These are phyloP conservation scores for Colletotrichum abscissum DNA, from an alignment of 2,329 filamentous ascomycete genomes.

Conservation along the genomic window DNA sequence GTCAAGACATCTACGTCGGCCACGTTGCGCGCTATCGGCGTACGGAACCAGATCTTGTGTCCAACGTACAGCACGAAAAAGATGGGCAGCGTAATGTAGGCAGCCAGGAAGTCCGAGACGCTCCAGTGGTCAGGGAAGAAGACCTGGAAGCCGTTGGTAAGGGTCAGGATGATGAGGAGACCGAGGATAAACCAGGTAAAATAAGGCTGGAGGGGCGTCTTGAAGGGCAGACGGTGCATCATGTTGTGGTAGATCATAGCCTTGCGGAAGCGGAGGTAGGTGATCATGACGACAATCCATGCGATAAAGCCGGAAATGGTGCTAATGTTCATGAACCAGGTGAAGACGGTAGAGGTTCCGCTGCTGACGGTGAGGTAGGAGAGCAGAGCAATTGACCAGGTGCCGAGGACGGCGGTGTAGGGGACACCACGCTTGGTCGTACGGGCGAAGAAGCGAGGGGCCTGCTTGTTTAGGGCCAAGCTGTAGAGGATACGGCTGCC, in stretches of 20 bases:
- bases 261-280: slow-evolving; percentile 68
- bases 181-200: slow-evolving; percentile 70
- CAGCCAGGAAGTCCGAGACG: slow-evolving; percentile 71
- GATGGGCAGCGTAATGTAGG: slow-evolving; percentile 71
- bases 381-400: slow-evolving; percentile 71
- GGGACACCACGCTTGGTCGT: slow-evolving; percentile 74
- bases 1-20: slow-evolving; percentile 66
- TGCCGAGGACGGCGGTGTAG: slow-evolving; percentile 62
- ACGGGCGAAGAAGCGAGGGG: slow-evolving; percentile 68
- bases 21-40: slow-evolving; percentile 53
- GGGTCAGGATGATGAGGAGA: slow-evolving; percentile 69
- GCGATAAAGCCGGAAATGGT: slow-evolving; percentile 71
- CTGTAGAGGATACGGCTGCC: slow-evolving; percentile 78
- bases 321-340: slow-evolving; percentile 78
- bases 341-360: slow-evolving; percentile 72
- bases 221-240: slow-evolving; percentile 62
- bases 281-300: slow-evolving; percentile 69
- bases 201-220: slow-evolving; percentile 68
- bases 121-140: slow-evolving; percentile 77
- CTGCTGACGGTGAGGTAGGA: slow-evolving; percentile 77
- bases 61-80: slow-evolving; percentile 70
- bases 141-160: slow-evolving; percentile 81
- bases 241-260: slow-evolving; percentile 66
- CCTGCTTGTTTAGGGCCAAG: slow-evolving; percentile 74
- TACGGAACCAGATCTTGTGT: slow-evolving; percentile 66